A percentile compares a stretch with the other conserved stretches of the same genome.
phyloP scores from a whole-genome alignment of 1,139 yeast species.

The Yamadazyma trypodendri region DNA sequence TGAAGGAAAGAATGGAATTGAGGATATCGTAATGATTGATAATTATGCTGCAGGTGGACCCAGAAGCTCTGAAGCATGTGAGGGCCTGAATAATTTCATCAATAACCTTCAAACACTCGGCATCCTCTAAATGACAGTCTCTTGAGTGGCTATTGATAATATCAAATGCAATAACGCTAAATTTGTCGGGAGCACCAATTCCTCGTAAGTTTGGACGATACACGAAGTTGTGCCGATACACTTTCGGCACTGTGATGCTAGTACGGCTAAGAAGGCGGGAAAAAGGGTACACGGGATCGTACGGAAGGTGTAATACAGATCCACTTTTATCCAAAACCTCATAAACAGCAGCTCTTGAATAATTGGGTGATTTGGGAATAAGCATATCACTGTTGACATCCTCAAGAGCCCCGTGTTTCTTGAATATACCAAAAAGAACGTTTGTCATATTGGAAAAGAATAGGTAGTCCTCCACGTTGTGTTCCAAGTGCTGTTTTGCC shows the following conservation, averaged over 20 bases:
- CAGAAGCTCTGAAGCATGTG: conserved; percentile 56
- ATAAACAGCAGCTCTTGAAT: conserved; percentile 62
- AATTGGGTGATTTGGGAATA: conserved; percentile 80
- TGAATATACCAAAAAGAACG: conserved; percentile 60
- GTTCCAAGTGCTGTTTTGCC: conserved; percentile 22
- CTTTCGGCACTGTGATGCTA: conserved; percentile 55
- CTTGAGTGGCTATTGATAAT: conserved; percentile 55
- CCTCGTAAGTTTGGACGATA: conserved; percentile 60
- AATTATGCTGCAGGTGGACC: conserved; percentile 53
- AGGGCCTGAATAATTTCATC: conserved; percentile 67
- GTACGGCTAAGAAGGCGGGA: conserved; percentile 77
- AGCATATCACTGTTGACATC: conserved; percentile 52
- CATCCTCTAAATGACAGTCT: conserved; percentile 58
- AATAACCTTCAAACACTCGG: conserved; percentile 80
- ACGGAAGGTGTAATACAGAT: conserved; percentile 81
- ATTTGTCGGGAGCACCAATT: conserved; percentile 71
- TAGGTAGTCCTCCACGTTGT: conserved; percentile 37
- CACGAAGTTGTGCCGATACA: conserved; percentile 76
- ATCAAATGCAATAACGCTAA: conserved; percentile 84
- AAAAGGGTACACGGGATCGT: conserved; percentile 83
- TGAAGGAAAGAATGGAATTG: conserved; percentile 59
- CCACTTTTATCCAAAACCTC: conserved; percentile 86
- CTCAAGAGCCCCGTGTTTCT: conserved; percentile 84
- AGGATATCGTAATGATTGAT: conserved; percentile 80
- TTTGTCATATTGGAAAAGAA: conserved; percentile 52